Conservation (phyloP, 108 stramenopile genomes). For the Pseudonitzschia delicatissima region DNA sequence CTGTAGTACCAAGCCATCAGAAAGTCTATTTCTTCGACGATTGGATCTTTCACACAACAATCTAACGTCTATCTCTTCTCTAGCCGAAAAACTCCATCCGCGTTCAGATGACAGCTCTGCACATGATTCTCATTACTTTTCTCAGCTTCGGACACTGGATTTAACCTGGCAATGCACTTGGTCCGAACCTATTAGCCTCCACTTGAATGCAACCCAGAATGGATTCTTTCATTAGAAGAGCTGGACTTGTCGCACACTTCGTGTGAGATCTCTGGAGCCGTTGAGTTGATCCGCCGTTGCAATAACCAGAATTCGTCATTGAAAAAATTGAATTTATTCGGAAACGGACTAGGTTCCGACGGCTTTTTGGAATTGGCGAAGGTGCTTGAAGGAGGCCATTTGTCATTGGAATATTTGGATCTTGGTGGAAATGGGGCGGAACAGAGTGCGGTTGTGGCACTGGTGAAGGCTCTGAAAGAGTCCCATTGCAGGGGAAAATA, state of each 20-base stretch:
- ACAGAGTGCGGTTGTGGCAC: slow-evolving; percentile 44
- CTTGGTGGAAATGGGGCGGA: slow-evolving; percentile 67
- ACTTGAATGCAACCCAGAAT: background rate
- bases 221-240: slow-evolving; percentile 3
- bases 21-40: background rate
- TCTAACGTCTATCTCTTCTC: background rate
- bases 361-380: slow-evolving; percentile 49
- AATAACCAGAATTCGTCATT: slow-evolving; percentile 16
- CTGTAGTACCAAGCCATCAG: background rate
- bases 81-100: background rate
- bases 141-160: slow-evolving; percentile 18
- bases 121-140: background rate
- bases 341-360: slow-evolving; percentile 53
- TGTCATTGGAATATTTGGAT: slow-evolving; percentile 58
- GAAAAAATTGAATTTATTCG: slow-evolving; percentile 53
- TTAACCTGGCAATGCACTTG: slow-evolving; percentile 29
- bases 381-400: slow-evolving; percentile 45
- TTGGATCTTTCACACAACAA: slow-evolving; percentile 53
- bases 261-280: slow-evolving; percentile 55
- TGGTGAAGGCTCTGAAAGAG: slow-evolving; percentile 41
- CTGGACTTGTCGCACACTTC: slow-evolving; percentile 59
- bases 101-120: background rate
- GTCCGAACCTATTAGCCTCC: background rate
- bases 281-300: slow-evolving; percentile 27
- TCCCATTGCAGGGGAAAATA: background rate